phyloP scores from a whole-genome alignment of 2,329 filamentous ascomycete genomes.

The Botryotinia narcissicola region DNA sequence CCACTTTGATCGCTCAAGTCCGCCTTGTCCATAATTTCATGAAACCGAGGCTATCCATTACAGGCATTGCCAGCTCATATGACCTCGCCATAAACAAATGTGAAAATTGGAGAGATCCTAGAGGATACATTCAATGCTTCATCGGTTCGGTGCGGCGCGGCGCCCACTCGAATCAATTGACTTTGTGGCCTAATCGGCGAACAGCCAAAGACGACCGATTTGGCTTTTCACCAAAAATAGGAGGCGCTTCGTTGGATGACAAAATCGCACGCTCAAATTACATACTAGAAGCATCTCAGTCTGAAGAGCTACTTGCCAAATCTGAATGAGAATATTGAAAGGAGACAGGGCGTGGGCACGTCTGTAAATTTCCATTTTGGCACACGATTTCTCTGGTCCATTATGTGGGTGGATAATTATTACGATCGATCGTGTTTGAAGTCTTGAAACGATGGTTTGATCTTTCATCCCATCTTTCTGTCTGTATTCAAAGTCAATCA shows the following conservation, averaged over 20 bases:
- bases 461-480: constrained; percentile 1
- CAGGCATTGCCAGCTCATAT: background rate
- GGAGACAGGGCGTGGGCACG: background rate
- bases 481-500: background rate
- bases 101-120: background rate
- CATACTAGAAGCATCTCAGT: background rate
- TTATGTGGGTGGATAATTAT: background rate
- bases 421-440: background rate
- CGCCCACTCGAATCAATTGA: background rate
- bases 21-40: background rate
- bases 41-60: background rate
- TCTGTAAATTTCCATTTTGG: background rate
- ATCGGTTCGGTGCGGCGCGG: background rate
- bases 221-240: background rate
- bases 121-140: background rate
- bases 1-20: background rate
- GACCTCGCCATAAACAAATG: background rate
- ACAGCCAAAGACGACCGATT: background rate
- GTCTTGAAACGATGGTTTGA: background rate
- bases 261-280: background rate
- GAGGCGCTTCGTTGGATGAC: background rate
- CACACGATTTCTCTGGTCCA: background rate
- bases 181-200: background rate
- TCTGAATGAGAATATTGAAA: background rate
- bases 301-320: background rate